These are phyloP conservation scores for Pythium rishiriense DNA, from an alignment of 352 stramenopile genomes.

Conservation along the genomic window DNA sequence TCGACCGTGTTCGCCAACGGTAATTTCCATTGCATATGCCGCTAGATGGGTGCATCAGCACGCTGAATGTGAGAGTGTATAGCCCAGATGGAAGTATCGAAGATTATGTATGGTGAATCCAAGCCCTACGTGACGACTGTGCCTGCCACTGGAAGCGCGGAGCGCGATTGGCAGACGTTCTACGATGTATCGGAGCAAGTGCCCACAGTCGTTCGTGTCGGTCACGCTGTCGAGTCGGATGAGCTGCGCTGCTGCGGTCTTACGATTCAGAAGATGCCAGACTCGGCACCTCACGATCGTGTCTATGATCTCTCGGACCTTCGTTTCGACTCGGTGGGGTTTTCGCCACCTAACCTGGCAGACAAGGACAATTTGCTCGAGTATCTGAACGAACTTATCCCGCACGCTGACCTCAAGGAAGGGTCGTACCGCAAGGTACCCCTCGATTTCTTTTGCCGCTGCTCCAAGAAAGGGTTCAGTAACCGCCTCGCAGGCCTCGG, in stretches of 20 bases:
- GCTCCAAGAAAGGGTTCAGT: slow-evolving; percentile 71
- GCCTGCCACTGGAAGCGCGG: slow-evolving; percentile 54
- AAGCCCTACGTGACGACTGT: slow-evolving; percentile 83
- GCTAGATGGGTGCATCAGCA: background rate
- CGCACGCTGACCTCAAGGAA: slow-evolving; percentile 59
- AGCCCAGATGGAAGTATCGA: slow-evolving; percentile 74
- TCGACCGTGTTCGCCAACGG: slow-evolving; percentile 18
- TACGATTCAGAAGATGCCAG: slow-evolving; percentile 84
- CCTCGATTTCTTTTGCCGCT: slow-evolving; percentile 85
- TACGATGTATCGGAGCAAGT: slow-evolving; percentile 86
- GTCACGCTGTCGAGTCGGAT: slow-evolving; percentile 48
- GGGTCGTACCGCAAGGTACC: slow-evolving; percentile 57
- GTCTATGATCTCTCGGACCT: slow-evolving; percentile 71
- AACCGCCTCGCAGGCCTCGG: slow-evolving; percentile 55
- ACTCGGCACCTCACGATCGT: slow-evolving; percentile 46
- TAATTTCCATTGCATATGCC: background rate
- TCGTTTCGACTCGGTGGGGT: slow-evolving; percentile 49
- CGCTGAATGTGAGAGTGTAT: background rate
- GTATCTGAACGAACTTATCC: slow-evolving; percentile 79
- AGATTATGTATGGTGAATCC: slow-evolving; percentile 70
- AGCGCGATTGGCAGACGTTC: slow-evolving; percentile 81
- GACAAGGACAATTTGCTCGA: slow-evolving; percentile 60
- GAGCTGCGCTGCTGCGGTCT: slow-evolving; percentile 65
- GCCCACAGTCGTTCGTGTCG: slow-evolving; percentile 79
- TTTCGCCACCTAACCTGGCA: slow-evolving; percentile 47